phyloP scores from a whole-genome alignment of 2,329 filamentous ascomycete genomes.

The Ascochyta koolunga region DNA sequence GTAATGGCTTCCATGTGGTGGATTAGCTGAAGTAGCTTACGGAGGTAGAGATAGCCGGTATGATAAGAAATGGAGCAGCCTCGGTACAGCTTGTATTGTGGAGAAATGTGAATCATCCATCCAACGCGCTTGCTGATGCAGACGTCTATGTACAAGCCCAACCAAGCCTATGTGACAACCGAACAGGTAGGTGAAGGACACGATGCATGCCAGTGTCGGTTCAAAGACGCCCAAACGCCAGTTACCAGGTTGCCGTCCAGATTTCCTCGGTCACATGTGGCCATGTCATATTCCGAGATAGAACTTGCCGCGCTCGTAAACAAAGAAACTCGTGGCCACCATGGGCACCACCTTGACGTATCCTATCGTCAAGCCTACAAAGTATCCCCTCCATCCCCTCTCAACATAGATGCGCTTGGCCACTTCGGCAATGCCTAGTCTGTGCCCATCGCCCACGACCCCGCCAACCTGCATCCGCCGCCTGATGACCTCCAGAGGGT shows the following conservation, averaged over 20 bases:
- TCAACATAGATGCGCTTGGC: conserved; percentile 75
- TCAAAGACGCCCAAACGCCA: not conserved
- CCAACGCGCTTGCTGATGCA: conserved; percentile 12
- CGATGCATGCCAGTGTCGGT: not conserved
- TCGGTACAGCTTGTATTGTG: not conserved
- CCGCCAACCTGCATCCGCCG: conserved; percentile 96
- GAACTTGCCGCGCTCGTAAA: conserved; percentile 69
- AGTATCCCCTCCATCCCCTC: conserved; percentile 81
- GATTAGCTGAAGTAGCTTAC: not conserved
- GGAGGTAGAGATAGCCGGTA: not conserved
- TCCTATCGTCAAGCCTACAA: conserved; percentile 89
- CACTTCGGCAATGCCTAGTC: conserved; percentile 80
- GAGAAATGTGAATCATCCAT: not conserved
- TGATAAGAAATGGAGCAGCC: not conserved
- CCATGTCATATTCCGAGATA: conserved; percentile 55
- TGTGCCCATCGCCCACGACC: conserved; percentile 86
- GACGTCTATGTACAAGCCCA: conserved; percentile 7
- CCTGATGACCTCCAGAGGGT: conserved; percentile 90
- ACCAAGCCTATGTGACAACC: not conserved
- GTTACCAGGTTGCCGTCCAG: not conserved
- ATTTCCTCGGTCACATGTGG: not conserved
- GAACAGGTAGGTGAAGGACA: not conserved
- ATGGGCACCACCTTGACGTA: conserved; percentile 95
- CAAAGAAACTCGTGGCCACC: conserved; percentile 74
- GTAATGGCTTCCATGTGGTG: not conserved